phyloP scores from a whole-genome alignment of 768 basidiomycete genomes.

The Collybia sp. region DNA sequence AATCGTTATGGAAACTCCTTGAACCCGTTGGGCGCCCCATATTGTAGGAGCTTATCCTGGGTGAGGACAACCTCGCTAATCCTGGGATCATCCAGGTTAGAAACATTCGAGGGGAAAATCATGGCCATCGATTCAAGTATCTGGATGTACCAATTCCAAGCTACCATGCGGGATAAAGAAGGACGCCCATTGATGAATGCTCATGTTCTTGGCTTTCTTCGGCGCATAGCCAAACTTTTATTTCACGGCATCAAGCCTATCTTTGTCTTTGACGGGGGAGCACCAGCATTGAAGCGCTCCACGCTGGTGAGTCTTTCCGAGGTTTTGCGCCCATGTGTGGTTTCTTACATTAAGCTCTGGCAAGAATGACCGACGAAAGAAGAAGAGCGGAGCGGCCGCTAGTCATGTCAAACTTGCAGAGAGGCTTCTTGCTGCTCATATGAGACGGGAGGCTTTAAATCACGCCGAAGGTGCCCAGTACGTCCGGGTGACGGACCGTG shows the following conservation, averaged over 20 bases:
- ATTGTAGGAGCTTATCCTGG: conserved; percentile 48
- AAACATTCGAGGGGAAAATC: conserved; percentile 91
- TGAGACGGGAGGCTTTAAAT: conserved; percentile 84
- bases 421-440: conserved; percentile 86
- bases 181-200: conserved; percentile 88
- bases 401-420: conserved; percentile 88
- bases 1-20: conserved; percentile 91
- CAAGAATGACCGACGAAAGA: conserved; percentile 82
- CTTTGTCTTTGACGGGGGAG: conserved; percentile 98
- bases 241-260: conserved; percentile 99
- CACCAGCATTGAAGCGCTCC: conserved; percentile 81
- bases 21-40: conserved; percentile 93
- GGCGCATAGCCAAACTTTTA: conserved; percentile 89
- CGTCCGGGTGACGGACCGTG: background rate
- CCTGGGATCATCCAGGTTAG: conserved; percentile 50
- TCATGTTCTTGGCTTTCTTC: conserved; percentile 86
- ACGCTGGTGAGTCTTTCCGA: conserved; percentile 64
- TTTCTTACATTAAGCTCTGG: background rate
- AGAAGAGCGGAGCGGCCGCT: conserved; percentile 85
- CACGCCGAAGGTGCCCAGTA: conserved; percentile 22
- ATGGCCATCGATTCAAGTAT: conserved; percentile 99
- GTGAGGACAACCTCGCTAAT: conserved; percentile 1
- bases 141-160: conserved; percentile 99
- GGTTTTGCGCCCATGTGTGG: background rate
- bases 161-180: conserved; percentile 98